Evolutionary conservation across 2,329 filamentous ascomycete species (phyloP), one percentile per base, ranked within the genome.

Genomic region (Huntiella savannae): DNA sequence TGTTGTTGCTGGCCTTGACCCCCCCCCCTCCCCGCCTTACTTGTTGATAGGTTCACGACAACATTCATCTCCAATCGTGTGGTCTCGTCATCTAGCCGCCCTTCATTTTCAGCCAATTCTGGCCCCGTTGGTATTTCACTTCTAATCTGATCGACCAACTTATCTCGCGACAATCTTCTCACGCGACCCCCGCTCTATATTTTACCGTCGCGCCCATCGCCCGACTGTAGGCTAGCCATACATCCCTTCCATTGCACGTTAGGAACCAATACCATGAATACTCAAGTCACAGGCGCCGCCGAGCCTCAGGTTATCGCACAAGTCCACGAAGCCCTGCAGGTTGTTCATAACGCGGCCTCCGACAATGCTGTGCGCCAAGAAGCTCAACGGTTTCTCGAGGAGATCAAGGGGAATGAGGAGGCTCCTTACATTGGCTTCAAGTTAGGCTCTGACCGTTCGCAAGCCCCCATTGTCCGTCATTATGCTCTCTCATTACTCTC

Each of bases 401-500:
- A 79, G 16, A 73, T 93, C 56, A 96, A 95, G 64, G 70, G 75
- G 40, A 74, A 81, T 55, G 68, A 75, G 48, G 77, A 87, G 55
- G 87, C 88, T 4, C 84, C 86, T 2, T 76, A 81, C 42, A 79
- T 91, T 63, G 91, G 91, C 53, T 93, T 84, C 62, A 72, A 73
- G 17, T 73, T 98, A 50, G 87, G 87, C 39, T 75, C 75, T 53
- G 79, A 91, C 60, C 72, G 69, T 56, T 67, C 71, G 34, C 84
- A 92, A 58, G 73, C 82, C 46, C 75, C 84, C 36, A 73, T 91
- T 46, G 82, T 96, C 48, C 81, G 91, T 55, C 87, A 96, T 63
- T 98, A 92, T 60, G 91, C 87, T 48, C 72, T 98, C 32, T 92
- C 87, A 22, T 71, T 98, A 48, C 74, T 98, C 53, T 88, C 95